phyloP scores from a whole-genome alignment of 352 stramenopile species.

The Phytophthora hibernalis region DNA sequence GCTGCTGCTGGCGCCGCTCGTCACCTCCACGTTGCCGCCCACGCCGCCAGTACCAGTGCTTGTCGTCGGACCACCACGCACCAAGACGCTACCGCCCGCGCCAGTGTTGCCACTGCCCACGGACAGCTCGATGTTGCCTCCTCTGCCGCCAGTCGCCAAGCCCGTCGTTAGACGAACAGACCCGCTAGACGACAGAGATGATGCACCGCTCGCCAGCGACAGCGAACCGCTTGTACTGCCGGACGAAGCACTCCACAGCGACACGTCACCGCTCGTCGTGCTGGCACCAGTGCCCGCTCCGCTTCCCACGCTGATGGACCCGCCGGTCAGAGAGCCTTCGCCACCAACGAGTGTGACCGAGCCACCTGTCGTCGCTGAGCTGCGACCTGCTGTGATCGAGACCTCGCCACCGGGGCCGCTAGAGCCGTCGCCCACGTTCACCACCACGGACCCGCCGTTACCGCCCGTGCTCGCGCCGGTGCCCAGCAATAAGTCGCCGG shows the following conservation, averaged over 20 bases:
- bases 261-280: constrained; percentile 6
- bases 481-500: too few relatives aligned
- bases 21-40: background rate
- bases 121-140: too few relatives aligned
- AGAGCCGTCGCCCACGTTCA: too few relatives aligned
- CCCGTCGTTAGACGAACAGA: constrained; percentile 13
- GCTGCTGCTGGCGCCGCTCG: too few relatives aligned
- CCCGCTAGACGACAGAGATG: constrained; percentile 18
- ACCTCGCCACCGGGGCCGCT: too few relatives aligned
- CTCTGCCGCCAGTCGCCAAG: too few relatives aligned
- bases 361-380: constrained; percentile 7
- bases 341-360: constrained; percentile 15
- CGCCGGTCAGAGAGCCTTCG: background rate
- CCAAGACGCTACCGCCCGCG: constrained; percentile 44
- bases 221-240: background rate
- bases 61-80: constrained; percentile 13
- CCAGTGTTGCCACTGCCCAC: background rate
- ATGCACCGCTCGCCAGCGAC: constrained; percentile 5
- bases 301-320: background rate
- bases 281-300: background rate
- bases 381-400: constrained; percentile 1
- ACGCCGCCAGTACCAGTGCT: too few relatives aligned
- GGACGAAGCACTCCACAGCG: constrained; percentile 8
- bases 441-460: too few relatives aligned
- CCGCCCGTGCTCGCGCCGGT: too few relatives aligned